Base-by-base conservation (phyloP, 140 eudicot species). In the Eryngium alpinum region DNA sequence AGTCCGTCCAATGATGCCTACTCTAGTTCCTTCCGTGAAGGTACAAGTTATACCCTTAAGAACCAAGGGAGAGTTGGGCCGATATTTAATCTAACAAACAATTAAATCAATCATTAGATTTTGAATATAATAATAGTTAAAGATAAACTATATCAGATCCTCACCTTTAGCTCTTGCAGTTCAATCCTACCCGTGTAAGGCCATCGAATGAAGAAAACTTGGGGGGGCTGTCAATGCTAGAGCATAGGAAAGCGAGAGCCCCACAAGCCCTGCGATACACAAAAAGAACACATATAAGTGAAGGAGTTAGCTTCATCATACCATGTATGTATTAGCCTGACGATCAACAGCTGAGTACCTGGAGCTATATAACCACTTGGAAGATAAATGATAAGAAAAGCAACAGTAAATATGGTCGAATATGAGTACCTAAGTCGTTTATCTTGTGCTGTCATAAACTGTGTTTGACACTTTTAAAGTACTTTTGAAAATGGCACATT, bases 171-270 rank as follows among this genome's bases (percentile, higher is more conserved):
- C 70, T 94, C 88, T 52, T 87, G 83, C 51, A 90, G 84, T 56
- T 89, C 80, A 77, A 92, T 94, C 80, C 84, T 87, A 67, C 98
- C 98, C 69, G 81, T 85, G 59, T 86, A 80, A 78, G 98, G 97
- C 97, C 92, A 90, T 83, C 97, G 86, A 28, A 85, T 82, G 53
- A 91, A 24, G 85, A 91, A 90, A 79, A 93, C 94, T 84, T 91
- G 98, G 53, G 88, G 88, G 78, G 38, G 85, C 77, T 21, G 95
- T 82, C 18, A 93, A 81, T 16, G 90, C 84, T 5, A 93, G 85
- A 49, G 97, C 98, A 77, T 93, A 91, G 9, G 98, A 91, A 81
- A 93, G 97, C 49, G 97, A 89, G 46, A 93, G 93, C 71, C 98
- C 98, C 56, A 91, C 93, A 84, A 93, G 89, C 59, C 97, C 98